A percentile compares a stretch with the other conserved stretches of the same genome.
These are phyloP conservation scores for Paecilomyces sp. DNA, from an alignment of 2,329 filamentous ascomycete genomes.

Conservation along the genomic window DNA sequence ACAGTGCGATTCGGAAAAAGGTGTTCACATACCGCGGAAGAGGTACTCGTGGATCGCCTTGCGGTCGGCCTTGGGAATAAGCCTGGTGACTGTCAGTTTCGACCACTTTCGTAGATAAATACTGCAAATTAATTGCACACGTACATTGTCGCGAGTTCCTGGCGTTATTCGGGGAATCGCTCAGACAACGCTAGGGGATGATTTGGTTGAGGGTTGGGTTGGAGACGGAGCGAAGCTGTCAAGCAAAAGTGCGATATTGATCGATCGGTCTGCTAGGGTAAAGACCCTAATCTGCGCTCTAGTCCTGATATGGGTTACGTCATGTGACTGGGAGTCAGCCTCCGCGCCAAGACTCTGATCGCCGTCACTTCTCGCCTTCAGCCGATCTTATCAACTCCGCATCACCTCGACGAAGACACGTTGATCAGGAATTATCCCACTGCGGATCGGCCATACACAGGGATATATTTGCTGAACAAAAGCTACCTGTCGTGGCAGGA, in stretches of 20 bases:
- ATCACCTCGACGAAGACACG: neutral
- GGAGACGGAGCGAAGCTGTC: slow-evolving; percentile 19
- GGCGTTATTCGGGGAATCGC: slow-evolving; percentile 48
- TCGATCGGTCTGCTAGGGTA: slow-evolving; percentile 3
- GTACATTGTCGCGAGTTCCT: slow-evolving; percentile 50
- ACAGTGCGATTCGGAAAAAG: slow-evolving; percentile 6
- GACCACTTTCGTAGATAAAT: slow-evolving; percentile 2
- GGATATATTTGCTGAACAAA: neutral
- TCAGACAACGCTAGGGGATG: slow-evolving; percentile 38
- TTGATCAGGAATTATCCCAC: neutral
- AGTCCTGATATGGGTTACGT: neutral
- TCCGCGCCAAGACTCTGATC: neutral
- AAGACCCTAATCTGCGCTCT: slow-evolving; percentile 5
- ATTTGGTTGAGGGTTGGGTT: slow-evolving; percentile 25
- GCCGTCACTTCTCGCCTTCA: neutral
- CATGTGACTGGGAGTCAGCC: neutral
- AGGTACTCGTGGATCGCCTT: slow-evolving; percentile 99
- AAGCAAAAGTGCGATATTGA: slow-evolving; percentile 29
- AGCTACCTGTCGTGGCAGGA: neutral
- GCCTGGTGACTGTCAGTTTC: slow-evolving; percentile 47
- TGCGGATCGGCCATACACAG: neutral
- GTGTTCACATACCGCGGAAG: slow-evolving; percentile 65
- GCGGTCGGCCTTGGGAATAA: slow-evolving; percentile 99
- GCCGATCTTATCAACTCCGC: neutral
- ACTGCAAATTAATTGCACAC: slow-evolving; percentile 9